These are phyloP conservation scores for Fistulinella prunicolor DNA, from an alignment of 768 basidiomycete species.

Conservation along the genomic window DNA sequence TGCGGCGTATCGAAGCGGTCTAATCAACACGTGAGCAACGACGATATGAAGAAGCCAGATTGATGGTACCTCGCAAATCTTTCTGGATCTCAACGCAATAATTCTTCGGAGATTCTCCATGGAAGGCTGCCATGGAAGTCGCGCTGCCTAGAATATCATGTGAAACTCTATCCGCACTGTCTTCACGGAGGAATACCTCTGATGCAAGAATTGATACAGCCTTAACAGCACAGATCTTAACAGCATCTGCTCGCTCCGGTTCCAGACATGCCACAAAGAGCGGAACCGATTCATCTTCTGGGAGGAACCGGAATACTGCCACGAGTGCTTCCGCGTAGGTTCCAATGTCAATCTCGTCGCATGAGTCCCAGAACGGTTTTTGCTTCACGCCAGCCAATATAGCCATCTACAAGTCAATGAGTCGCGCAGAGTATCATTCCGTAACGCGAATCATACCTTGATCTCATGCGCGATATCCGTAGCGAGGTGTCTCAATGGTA, in stretches of 20 bases:
- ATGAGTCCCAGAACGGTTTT: conserved; percentile 69
- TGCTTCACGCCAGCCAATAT: conserved; percentile 33
- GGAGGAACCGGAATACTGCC: conserved; percentile 66
- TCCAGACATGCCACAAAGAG: conserved; percentile 66
- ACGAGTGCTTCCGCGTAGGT: conserved; percentile 75
- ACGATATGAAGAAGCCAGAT: conserved; percentile 3
- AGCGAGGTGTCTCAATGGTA: conserved; percentile 62
- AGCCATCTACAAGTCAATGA: conserved; percentile 18
- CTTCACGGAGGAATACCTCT: conserved; percentile 47
- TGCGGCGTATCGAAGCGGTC: conserved; percentile 50
- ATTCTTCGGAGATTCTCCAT: conserved; percentile 46
- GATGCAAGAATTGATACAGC: conserved; percentile 65
- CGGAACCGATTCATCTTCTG: conserved; percentile 55
- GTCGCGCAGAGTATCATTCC: conserved; percentile 11
- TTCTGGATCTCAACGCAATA: conserved; percentile 48
- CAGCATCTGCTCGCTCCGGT: conserved; percentile 75
- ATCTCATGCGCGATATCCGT: conserved; percentile 77
- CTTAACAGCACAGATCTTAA: conserved; percentile 75
- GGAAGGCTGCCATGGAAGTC: conserved; percentile 55
- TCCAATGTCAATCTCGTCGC: conserved; percentile 72
- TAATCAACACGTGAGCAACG: conserved; percentile 25
- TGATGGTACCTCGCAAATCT: conserved; percentile 52
- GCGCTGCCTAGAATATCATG: conserved; percentile 39
- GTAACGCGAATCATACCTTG: conserved; percentile 46
- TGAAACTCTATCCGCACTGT: conserved; percentile 7